phyloP scores from a whole-genome alignment of 2,329 filamentous ascomycete species.

The Colletotrichum neosansevieriae region DNA sequence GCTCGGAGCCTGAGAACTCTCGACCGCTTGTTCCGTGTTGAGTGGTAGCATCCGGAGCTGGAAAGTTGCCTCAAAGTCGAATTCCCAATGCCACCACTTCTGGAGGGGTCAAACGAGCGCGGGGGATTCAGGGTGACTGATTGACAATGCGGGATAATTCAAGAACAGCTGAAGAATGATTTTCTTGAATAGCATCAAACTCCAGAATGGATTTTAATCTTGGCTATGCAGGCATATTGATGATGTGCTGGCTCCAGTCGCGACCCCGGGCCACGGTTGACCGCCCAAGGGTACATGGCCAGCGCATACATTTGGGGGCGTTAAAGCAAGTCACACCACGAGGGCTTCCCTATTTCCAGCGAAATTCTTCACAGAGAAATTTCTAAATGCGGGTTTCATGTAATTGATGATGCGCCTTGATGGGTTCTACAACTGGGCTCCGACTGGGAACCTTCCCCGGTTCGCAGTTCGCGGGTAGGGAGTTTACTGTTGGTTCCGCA shows the following conservation, averaged over 20 bases:
- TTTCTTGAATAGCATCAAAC: constrained; percentile 11
- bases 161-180: constrained; percentile 3
- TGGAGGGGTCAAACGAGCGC: constrained; percentile 7
- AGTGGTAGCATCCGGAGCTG: constrained; percentile 8
- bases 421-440: background rate
- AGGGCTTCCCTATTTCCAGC: constrained; percentile 1
- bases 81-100: constrained; percentile 1
- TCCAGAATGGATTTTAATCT: constrained; percentile 7
- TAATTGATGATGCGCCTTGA: constrained; percentile 1
- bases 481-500: background rate
- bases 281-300: constrained; percentile 31
- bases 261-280: constrained; percentile 25
- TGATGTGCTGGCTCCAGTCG: constrained; percentile 38
- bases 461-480: background rate
- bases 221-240: constrained; percentile 22
- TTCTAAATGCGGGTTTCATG: too few relatives aligned
- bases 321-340: constrained; percentile 15
- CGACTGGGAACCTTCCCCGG: background rate
- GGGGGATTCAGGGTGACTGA: background rate
- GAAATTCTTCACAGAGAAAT: background rate
- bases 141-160: background rate
- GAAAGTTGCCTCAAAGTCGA: constrained; percentile 4
- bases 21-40: constrained; percentile 34
- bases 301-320: constrained; percentile 24
- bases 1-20: constrained; percentile 28